These are phyloP conservation scores for Ettlia oleoabundans DNA, from an alignment of 139 green algal genomes.

Conservation along the genomic window DNA sequence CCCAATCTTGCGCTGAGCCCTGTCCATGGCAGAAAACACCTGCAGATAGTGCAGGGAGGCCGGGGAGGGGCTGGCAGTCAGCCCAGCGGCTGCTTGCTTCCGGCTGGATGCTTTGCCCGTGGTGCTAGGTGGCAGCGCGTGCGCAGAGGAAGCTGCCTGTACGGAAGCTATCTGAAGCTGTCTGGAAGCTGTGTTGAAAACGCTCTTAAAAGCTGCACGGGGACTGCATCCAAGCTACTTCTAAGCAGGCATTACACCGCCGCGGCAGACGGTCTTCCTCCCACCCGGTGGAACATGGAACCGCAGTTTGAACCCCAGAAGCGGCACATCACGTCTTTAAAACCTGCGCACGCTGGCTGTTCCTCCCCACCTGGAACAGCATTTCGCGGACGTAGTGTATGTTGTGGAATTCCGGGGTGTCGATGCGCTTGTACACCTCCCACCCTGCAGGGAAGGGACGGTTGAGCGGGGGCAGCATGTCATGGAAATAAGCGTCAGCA, in stretches of 20 bases:
- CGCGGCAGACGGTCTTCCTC: no score
- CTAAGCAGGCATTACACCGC: no score
- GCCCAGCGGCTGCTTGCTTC: background rate
- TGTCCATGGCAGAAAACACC: conserved; percentile 44
- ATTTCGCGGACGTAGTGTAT: conserved; percentile 53
- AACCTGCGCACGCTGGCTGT: no score
- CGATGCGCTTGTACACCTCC: conserved; percentile 46
- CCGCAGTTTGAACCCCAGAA: conserved; percentile 37
- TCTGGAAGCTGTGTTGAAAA: no score
- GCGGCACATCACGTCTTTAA: background rate
- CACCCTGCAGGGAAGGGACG: conserved; percentile 9
- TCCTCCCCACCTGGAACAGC: conserved; percentile 38
- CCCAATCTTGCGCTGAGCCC: conserved; percentile 44
- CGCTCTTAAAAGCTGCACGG: no score
- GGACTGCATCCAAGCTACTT: no score
- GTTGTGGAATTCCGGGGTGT: conserved; percentile 43
- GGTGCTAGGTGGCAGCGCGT: no score
- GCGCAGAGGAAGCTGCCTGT: no score
- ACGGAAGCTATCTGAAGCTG: no score
- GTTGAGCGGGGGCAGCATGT: background rate
- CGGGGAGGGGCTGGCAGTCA: background rate
- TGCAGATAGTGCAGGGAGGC: background rate
- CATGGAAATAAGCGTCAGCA: no score
- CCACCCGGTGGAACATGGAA: background rate
- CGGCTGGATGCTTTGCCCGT: no score